Evolutionary conservation across 352 stramenopile genomes (phyloP), one percentile per base, ranked within the genome.

Genomic region (Plasmopara viticola): DNA sequence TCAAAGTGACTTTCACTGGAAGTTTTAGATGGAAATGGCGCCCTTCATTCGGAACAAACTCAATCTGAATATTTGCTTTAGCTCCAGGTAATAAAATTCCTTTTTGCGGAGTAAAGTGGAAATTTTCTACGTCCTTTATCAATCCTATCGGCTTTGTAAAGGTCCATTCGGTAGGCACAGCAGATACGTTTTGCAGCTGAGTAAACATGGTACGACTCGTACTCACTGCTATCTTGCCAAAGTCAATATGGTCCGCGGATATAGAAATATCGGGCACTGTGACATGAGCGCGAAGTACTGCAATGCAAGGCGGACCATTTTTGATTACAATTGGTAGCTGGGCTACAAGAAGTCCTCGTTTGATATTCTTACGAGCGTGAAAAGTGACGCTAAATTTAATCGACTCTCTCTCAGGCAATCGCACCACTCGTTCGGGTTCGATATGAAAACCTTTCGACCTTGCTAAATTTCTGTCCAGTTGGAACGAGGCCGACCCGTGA

Each of bases 401-500:
- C 0, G 75, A 63, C 20, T 93, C 77, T 44, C 89, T 91, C 61
- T 98, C 90, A 0, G 84, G 86, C 7, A 98, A 58, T 8, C 87
- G 80, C n/a, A 96, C 88, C 3, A 98, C 88, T 18, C 94, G 87
- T 53, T 97, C 88, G 0, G 94, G 94, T 46, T 98, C 94, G 48
- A 98, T 84, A 15, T 84, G 71, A 48, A 98, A 98, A 0, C 93
- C 90, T 2, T 74, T 69, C 0, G 82, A 76, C 29, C 75, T 71
- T n/a, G 92, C 78, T 14, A 94, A 46, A 38, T 95, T 95, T 61
- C 97, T 97, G 65, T 98, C 90, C 2, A 98, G 69, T 29, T 90
- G 72, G 55, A 97, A 97, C 9, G 78, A 95, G 9, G 92, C 67
- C 20, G 87, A 66, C 14, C 89, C 72, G 37, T 78, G 68, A 0